These are phyloP conservation scores for Sicyos edulis DNA, from an alignment of 306 rosid species.

Conservation along the genomic window DNA sequence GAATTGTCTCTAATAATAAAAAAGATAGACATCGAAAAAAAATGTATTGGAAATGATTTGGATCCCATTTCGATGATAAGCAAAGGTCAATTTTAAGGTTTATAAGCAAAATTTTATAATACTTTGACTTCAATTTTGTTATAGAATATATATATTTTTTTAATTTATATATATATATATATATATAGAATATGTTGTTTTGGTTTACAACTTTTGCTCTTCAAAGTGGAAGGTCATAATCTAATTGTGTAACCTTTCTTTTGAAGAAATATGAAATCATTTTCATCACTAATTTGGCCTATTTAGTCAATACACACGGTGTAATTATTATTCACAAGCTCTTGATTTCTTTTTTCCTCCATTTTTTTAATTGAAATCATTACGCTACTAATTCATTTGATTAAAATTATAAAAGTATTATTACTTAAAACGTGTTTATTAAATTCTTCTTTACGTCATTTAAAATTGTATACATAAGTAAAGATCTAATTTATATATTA, in stretches of 20 bases:
- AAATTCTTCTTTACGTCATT: neutral
- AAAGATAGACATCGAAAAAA: neutral
- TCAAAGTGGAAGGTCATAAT: constrained; percentile 18
- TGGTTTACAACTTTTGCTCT: neutral
- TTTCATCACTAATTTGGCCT: neutral
- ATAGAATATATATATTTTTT: no score
- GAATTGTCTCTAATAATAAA: no score
- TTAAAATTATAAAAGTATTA: no score
- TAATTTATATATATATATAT: no score
- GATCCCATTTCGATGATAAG: neutral
- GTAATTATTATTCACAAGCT: neutral
- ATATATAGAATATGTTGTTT: neutral
- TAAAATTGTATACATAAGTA: neutral
- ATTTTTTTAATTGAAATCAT: no score
- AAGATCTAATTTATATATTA: no score
- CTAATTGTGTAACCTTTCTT: neutral
- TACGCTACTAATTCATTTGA: no score
- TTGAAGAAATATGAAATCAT: neutral
- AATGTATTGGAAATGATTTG: constrained; percentile 10
- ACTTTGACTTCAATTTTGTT: neutral
- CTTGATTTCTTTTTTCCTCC: no score
- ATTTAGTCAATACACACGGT: no score
- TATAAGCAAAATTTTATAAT: neutral
- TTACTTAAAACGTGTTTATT: no score
- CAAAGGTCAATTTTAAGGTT: constrained; percentile 5